Evolutionary conservation across 1,139 yeast genomes (phyloP).

Genomic region (Hemisphaericaspora xylofermentans): DNA sequence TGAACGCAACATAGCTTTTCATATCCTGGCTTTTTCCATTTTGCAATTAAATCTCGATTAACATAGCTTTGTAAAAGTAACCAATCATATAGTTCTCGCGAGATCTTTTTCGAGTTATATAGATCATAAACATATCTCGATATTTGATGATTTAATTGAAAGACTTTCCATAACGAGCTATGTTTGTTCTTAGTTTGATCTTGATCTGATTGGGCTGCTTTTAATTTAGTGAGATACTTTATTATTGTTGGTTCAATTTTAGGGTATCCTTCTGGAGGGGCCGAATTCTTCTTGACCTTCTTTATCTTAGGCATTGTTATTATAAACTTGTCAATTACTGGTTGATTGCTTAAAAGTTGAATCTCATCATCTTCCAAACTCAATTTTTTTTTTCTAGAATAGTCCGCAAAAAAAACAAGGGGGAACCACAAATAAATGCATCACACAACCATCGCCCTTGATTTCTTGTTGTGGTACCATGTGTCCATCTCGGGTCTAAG

Average conservation of each 20-base stretch:
- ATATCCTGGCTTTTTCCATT: conserved; percentile 90
- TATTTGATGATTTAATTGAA: conserved; percentile 69
- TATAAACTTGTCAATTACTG: background rate
- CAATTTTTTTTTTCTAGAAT: no score
- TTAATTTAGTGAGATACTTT: conserved; percentile 60
- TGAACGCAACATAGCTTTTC: conserved; percentile 81
- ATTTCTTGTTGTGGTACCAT: no score
- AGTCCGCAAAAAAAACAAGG: no score
- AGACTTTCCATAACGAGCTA: conserved; percentile 68
- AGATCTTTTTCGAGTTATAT: conserved; percentile 67
- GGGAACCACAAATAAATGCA: no score
- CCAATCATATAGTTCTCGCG: conserved; percentile 75
- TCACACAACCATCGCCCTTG: no score
- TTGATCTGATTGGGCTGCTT: conserved; percentile 49
- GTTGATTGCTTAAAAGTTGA: no score
- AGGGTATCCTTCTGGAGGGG: conserved; percentile 74
- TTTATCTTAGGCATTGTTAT: conserved; percentile 40
- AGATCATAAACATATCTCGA: conserved; percentile 75
- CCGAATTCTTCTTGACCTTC: conserved; percentile 41
- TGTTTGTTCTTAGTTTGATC: conserved; percentile 36
- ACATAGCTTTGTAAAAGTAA: conserved; percentile 64
- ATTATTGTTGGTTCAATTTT: conserved; percentile 70
- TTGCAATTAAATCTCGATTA: conserved; percentile 74
- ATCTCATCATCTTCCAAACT: no score
- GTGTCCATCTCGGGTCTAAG: no score